These are phyloP conservation scores for Plectranthus barbatus DNA, from an alignment of 257 asterid genomes.

Conservation along the genomic window DNA sequence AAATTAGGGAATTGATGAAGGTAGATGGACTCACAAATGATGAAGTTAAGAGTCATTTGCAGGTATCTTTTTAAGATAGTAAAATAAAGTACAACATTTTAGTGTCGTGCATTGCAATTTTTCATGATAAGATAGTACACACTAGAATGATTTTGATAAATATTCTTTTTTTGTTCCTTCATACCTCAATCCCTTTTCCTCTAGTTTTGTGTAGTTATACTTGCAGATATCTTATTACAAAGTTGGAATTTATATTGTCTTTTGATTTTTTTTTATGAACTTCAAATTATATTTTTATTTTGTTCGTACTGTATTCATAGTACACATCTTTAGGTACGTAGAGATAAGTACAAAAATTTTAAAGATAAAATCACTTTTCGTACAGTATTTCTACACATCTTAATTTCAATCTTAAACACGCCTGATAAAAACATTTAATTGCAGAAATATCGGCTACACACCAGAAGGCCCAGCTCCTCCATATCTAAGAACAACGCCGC, in stretches of 20 bases:
- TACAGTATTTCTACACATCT: background rate
- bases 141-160: background rate
- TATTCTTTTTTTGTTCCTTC: background rate
- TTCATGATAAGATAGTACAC: background rate
- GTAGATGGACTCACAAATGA: conserved; percentile 73
- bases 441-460: conserved; percentile 60
- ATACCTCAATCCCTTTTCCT: background rate
- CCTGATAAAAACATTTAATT: too few relatives aligned
- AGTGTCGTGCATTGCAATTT: background rate
- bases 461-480: conserved; percentile 45
- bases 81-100: background rate
- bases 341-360: too few relatives aligned
- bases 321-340: too few relatives aligned
- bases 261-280: too few relatives aligned
- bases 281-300: too few relatives aligned
- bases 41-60: conserved; percentile 68
- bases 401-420: background rate
- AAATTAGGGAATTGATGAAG: conserved; percentile 63
- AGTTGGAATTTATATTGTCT: too few relatives aligned
- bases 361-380: background rate
- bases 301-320: too few relatives aligned
- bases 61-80: conserved; percentile 24
- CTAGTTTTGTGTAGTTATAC: too few relatives aligned
- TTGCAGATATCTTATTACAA: too few relatives aligned
- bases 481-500: conserved; percentile 21